These are phyloP conservation scores for Neurospora discreta DNA, from an alignment of 495 filamentous ascomycete species.

Conservation along the genomic window DNA sequence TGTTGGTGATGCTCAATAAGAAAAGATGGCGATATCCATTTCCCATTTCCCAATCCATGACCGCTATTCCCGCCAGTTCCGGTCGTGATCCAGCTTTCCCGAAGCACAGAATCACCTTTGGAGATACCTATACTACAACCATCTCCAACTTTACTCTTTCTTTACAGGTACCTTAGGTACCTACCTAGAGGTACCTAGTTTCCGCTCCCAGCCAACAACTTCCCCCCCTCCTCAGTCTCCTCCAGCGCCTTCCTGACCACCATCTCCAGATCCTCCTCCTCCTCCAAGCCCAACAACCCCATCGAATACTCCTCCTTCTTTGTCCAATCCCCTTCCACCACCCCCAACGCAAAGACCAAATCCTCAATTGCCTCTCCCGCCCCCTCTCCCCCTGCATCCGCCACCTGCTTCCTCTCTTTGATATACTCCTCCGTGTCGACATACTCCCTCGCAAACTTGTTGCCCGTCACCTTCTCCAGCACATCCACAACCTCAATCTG, in stretches of 20 bases:
- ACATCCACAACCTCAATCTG: slow-evolving; percentile 34
- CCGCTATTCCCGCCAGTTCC: neutral
- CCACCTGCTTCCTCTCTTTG: slow-evolving; percentile 6
- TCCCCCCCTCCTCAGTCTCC: neutral
- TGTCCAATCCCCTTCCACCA: slow-evolving; percentile 18
- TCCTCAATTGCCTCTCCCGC: slow-evolving; percentile 12
- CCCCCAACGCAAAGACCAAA: slow-evolving; percentile 20
- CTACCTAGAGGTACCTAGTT: neutral
- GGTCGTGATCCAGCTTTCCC: neutral
- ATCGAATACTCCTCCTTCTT: slow-evolving; percentile 15
- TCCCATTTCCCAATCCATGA: neutral
- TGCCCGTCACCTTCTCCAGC: slow-evolving; percentile 29
- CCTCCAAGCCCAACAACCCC: slow-evolving; percentile 16
- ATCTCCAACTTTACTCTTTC: neutral
- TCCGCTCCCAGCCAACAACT: neutral
- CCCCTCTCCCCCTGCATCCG: slow-evolving; percentile 7
- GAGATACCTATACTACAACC: too few relatives aligned
- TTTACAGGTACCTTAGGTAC: too few relatives aligned
- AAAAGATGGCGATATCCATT: neutral
- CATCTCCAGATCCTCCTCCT: slow-evolving; percentile 19
- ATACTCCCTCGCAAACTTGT: slow-evolving; percentile 8
- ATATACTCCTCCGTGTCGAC: slow-evolving; percentile 10
- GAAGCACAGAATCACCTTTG: too few relatives aligned
- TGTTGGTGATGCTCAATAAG: neutral
- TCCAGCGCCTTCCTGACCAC: slow-evolving; percentile 9